Conservation (phyloP, 2,329 filamentous ascomycete species). For the Aspergillus sp. region DNA sequence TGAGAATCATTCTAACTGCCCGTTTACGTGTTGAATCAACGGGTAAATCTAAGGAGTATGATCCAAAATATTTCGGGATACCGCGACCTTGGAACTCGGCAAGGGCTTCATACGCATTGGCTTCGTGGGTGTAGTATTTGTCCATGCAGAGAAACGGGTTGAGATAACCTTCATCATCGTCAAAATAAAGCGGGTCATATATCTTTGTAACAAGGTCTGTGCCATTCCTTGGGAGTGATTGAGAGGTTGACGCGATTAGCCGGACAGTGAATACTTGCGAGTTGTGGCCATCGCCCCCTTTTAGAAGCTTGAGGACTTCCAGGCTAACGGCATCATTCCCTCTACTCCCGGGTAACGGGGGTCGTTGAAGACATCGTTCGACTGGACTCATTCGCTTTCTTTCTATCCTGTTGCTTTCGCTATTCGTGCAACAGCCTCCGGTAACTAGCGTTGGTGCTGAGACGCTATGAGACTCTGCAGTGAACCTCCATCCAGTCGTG, state of each 20-base stretch:
- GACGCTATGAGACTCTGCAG: slow-evolving; percentile 18
- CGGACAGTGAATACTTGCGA: slow-evolving; percentile 23
- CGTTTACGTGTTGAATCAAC: slow-evolving; percentile 4
- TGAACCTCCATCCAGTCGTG: slow-evolving; percentile 22
- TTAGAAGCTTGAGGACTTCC: slow-evolving; percentile 19
- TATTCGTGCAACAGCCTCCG: slow-evolving; percentile 15
- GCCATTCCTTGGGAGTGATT: slow-evolving; percentile 9
- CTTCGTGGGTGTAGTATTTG: slow-evolving; percentile 29
- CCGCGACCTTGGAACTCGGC: slow-evolving; percentile 21
- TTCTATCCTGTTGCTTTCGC: slow-evolving; percentile 16
- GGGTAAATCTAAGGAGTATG: slow-evolving; percentile 24
- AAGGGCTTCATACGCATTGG: slow-evolving; percentile 19
- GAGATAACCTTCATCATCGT: slow-evolving; percentile 22
- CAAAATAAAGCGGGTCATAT: slow-evolving; percentile 28
- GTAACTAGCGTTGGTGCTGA: slow-evolving; percentile 21
- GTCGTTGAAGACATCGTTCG: slow-evolving; percentile 22
- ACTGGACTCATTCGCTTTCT: slow-evolving; percentile 17
- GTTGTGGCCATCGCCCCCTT: slow-evolving; percentile 22
- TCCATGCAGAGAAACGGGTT: slow-evolving; percentile 28
- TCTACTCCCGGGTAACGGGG: slow-evolving; percentile 19
- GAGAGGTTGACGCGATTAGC: slow-evolving; percentile 11
- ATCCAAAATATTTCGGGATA: slow-evolving; percentile 27
- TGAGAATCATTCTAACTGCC: slow-evolving; percentile 25
- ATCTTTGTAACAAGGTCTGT: slow-evolving; percentile 25
- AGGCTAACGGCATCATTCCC: slow-evolving; percentile 18